Conservation (phyloP, 176 grass and related monocot genomes). For the Zoysia pacifica region DNA sequence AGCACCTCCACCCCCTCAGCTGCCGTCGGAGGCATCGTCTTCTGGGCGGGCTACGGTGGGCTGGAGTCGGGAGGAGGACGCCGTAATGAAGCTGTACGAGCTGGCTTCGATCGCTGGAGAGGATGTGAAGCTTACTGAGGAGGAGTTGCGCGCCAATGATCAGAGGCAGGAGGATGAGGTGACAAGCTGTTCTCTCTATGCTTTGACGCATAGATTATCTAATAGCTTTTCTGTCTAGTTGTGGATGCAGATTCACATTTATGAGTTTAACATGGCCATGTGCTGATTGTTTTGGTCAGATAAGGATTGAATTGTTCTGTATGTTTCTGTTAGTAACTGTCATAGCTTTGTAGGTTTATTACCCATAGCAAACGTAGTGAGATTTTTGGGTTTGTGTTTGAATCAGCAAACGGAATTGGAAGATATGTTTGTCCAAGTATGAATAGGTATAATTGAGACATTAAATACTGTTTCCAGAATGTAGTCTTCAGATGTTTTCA, state of each 20-base stretch:
- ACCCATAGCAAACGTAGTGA: not conserved
- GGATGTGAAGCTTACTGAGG: conserved; percentile 52
- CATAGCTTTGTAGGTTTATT: not conserved
- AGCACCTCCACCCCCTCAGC: conserved; percentile 13
- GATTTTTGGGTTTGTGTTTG: not conserved
- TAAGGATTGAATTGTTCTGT: not conserved
- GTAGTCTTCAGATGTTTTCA: not conserved
- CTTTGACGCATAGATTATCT: not conserved
- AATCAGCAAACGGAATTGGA: not conserved
- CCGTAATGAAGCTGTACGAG: conserved; percentile 56
- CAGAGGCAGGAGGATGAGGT: conserved; percentile 74
- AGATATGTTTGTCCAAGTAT: not conserved
- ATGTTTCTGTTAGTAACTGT: not conserved
- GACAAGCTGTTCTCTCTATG: not conserved
- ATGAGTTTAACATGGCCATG: not conserved
- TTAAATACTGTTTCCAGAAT: not conserved
- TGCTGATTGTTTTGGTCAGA: not conserved
- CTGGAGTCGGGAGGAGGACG: conserved; percentile 45
- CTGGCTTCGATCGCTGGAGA: conserved; percentile 30
- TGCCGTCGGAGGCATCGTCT: conserved; percentile 32
- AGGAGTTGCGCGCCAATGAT: conserved; percentile 47
- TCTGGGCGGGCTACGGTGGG: conserved; percentile 32
- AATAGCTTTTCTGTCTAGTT: not conserved
- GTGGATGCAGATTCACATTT: not conserved
- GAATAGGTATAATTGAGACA: not conserved